Evolutionary conservation across 805 yeast species (phyloP).

Genomic region (Candida endomychidarum): DNA sequence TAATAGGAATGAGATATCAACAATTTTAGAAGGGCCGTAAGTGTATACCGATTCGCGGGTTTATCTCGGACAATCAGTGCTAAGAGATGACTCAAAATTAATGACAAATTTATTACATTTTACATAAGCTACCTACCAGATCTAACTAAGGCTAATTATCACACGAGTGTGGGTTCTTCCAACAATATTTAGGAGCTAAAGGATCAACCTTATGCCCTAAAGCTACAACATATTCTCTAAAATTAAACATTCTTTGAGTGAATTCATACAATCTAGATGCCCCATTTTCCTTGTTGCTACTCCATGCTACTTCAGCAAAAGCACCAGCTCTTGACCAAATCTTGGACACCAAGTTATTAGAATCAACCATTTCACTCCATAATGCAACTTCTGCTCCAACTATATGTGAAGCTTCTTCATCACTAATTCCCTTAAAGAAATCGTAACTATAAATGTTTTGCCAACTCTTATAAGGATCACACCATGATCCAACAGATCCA

Average conservation of each 20-base stretch:
- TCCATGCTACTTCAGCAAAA: conserved; percentile 41
- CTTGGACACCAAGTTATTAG: conserved; percentile 26
- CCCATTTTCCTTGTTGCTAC: conserved; percentile 38
- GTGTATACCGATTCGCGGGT: too few relatives aligned
- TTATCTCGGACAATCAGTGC: too few relatives aligned
- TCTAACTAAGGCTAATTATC: too few relatives aligned
- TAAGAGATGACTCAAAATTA: too few relatives aligned
- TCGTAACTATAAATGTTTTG: conserved; percentile 41
- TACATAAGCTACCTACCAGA: too few relatives aligned
- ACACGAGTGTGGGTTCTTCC: conserved; percentile 38
- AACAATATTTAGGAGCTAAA: conserved; percentile 37
- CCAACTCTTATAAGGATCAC: conserved; percentile 46
- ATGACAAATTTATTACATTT: too few relatives aligned
- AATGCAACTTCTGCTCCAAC: conserved; percentile 41
- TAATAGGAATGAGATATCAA: too few relatives aligned
- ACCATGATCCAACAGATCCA: conserved; percentile 38
- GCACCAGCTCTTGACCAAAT: conserved; percentile 46
- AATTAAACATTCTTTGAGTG: conserved; percentile 38
- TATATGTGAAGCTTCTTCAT: conserved; percentile 26
- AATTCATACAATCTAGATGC: conserved; percentile 25
- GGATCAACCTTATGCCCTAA: conserved; percentile 34
- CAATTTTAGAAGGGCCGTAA: too few relatives aligned
- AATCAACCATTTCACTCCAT: conserved; percentile 42
- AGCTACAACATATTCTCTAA: conserved; percentile 38
- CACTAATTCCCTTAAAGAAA: conserved; percentile 30